Evolutionary conservation across 176 grass and related monocot genomes (phyloP).

Genomic region (Eleusine indica): DNA sequence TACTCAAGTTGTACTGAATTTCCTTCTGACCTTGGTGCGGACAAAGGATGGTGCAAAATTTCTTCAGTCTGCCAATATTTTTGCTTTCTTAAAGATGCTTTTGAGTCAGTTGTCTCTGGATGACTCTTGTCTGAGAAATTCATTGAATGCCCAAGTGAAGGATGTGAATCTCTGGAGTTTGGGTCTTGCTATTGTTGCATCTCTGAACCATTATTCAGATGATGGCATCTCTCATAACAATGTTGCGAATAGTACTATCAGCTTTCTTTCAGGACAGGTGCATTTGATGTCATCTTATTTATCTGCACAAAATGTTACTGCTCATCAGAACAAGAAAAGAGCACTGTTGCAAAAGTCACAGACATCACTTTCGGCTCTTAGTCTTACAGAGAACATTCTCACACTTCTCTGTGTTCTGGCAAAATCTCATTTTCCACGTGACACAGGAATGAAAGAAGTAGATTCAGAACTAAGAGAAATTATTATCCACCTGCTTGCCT

Average conservation of each 20-base stretch:
- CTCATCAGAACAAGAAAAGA: constrained; percentile 67
- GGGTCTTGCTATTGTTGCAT: constrained; percentile 66
- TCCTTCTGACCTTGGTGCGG: constrained; percentile 77
- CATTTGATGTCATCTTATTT: constrained; percentile 73
- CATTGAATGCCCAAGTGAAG: constrained; percentile 47
- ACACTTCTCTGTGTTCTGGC: constrained; percentile 77
- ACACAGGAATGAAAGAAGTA: constrained; percentile 59
- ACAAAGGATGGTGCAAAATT: constrained; percentile 91
- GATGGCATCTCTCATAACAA: constrained; percentile 61
- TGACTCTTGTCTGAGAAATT: constrained; percentile 53
- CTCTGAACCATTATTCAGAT: constrained; percentile 70
- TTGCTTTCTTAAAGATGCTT: constrained; percentile 70
- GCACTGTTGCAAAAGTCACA: constrained; percentile 50
- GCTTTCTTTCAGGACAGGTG: constrained; percentile 72
- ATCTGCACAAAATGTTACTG: constrained; percentile 61
- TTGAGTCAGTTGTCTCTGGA: constrained; percentile 57
- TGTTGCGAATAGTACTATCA: constrained; percentile 54
- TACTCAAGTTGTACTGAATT: constrained; percentile 68
- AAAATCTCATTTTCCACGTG: constrained; percentile 55
- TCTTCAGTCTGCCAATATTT: constrained; percentile 74
- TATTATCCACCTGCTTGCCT: constrained; percentile 86
- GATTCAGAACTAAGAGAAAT: constrained; percentile 77
- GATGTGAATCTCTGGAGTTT: constrained; percentile 68
- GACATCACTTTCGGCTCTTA: constrained; percentile 67
- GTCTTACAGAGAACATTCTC: constrained; percentile 73